Conservation (phyloP, 768 basidiomycete genomes). For the Jaapia argillacea region DNA sequence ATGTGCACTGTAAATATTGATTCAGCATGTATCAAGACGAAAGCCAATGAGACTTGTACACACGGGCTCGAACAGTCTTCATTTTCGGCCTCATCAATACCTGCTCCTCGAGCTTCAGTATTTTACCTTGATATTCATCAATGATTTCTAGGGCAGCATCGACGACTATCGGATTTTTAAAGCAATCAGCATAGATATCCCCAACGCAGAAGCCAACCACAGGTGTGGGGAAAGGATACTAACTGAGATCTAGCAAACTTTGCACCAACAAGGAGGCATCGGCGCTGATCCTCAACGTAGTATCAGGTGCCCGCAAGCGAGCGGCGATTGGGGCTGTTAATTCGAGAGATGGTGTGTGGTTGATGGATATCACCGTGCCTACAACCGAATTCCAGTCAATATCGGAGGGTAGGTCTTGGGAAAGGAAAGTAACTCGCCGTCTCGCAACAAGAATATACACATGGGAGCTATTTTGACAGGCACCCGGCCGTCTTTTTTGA, state of each 20-base stretch:
- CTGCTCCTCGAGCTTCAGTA: conserved; percentile 48
- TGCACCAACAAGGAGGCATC: conserved; percentile 65
- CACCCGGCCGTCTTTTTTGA: conserved; percentile 48
- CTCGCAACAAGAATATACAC: conserved; percentile 57
- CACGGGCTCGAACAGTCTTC: conserved; percentile 48
- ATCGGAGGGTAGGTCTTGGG: not conserved
- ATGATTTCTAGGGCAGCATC: conserved; percentile 60
- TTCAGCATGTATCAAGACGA: not conserved
- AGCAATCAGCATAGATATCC: conserved; percentile 9
- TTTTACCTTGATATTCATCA: conserved; percentile 55
- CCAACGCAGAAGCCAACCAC: not conserved
- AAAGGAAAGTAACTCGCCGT: conserved; percentile 30
- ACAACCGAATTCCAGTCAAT: not conserved
- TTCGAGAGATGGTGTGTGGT: conserved; percentile 31
- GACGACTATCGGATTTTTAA: conserved; percentile 36
- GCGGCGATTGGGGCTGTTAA: conserved; percentile 47
- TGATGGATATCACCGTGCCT: conserved; percentile 60
- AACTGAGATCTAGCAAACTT: conserved; percentile 49
- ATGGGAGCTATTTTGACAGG: conserved; percentile 51
- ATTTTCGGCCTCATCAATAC: conserved; percentile 54
- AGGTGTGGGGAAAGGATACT: conserved; percentile 5
- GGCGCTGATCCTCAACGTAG: conserved; percentile 47
- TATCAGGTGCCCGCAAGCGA: conserved; percentile 49
- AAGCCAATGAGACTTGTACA: conserved; percentile 11
- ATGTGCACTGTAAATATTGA: conserved; percentile 49